Evolutionary conservation across 768 basidiomycete species (phyloP).

Genomic region (Gelatoporia subvermispora): DNA sequence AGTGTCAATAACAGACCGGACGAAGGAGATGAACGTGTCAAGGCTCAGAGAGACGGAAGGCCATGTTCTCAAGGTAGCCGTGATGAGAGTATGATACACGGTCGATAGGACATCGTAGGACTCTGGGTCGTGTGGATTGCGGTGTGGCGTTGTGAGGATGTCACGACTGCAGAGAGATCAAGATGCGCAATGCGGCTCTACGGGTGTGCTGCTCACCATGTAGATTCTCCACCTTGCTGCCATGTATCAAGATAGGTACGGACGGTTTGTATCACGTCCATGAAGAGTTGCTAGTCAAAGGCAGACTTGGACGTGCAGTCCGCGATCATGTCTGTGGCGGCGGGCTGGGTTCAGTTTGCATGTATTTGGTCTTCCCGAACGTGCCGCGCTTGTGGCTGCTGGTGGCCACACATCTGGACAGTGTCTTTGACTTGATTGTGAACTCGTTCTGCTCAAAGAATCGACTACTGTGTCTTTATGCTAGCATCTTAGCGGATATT

Average conservation of each 20-base stretch:
- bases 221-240: constrained; percentile 53
- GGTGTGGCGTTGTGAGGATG: constrained; percentile 56
- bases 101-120: constrained; percentile 56
- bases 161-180: constrained; percentile 43
- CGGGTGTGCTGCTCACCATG: constrained; percentile 43
- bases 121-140: constrained; percentile 48
- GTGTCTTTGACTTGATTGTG: too few relatives aligned
- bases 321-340: constrained; percentile 3
- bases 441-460: too few relatives aligned
- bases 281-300: constrained; percentile 17
- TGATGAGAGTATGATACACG: constrained; percentile 64
- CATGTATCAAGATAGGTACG: constrained; percentile 47
- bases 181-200: constrained; percentile 10
- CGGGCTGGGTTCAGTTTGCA: constrained; percentile 3
- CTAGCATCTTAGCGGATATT: too few relatives aligned
- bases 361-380: too few relatives aligned
- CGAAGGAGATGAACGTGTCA: constrained; percentile 53
- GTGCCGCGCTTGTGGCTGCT: too few relatives aligned
- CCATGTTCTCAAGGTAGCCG: constrained; percentile 55
- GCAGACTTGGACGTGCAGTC: too few relatives aligned
- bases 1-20: constrained; percentile 52
- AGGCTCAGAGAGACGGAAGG: constrained; percentile 42
- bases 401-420: too few relatives aligned
- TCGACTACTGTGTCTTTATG: too few relatives aligned
- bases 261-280: constrained; percentile 59